A percentile compares a stretch with the other conserved stretches of the same genome.
phyloP scores from a whole-genome alignment of 2,329 filamentous ascomycete genomes.

The Xylogone sp. region DNA sequence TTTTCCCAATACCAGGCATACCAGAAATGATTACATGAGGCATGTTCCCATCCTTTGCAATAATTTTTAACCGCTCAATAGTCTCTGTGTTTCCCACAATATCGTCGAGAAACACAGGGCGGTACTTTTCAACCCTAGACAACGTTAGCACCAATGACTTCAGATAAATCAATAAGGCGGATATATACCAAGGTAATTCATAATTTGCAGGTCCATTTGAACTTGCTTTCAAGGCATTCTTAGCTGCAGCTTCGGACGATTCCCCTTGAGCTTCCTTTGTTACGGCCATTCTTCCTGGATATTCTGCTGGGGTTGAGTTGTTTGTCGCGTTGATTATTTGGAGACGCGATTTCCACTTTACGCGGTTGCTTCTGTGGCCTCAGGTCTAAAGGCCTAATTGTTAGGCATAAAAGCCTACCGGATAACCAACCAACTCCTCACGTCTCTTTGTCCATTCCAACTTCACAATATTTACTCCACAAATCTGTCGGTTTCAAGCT shows the following conservation, averaged over 20 bases:
- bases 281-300: constrained; percentile 17
- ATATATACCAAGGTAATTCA: constrained; percentile 72
- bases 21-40: constrained; percentile 99
- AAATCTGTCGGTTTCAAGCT: too few species aligned
- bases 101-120: constrained; percentile 91
- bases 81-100: constrained; percentile 98
- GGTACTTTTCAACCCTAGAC: constrained; percentile 93
- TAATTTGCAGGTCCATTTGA: constrained; percentile 55
- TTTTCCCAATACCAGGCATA: constrained; percentile 99
- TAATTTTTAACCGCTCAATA: constrained; percentile 95
- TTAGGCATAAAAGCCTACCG: neutral
- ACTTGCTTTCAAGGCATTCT: constrained; percentile 48
- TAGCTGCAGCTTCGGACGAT: constrained; percentile 54
- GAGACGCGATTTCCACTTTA: neutral
- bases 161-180: neutral
- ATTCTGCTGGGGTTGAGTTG: neutral
- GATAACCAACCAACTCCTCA: too few species aligned
- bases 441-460: too few species aligned
- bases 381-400: neutral
- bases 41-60: constrained; percentile 98
- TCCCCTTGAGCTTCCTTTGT: constrained; percentile 45
- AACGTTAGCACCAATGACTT: constrained; percentile 9
- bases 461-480: too few species aligned
- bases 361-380: neutral
- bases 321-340: neutral